phyloP scores from a whole-genome alignment of 257 asterid species.

The Solanum pimpinellifolium region DNA sequence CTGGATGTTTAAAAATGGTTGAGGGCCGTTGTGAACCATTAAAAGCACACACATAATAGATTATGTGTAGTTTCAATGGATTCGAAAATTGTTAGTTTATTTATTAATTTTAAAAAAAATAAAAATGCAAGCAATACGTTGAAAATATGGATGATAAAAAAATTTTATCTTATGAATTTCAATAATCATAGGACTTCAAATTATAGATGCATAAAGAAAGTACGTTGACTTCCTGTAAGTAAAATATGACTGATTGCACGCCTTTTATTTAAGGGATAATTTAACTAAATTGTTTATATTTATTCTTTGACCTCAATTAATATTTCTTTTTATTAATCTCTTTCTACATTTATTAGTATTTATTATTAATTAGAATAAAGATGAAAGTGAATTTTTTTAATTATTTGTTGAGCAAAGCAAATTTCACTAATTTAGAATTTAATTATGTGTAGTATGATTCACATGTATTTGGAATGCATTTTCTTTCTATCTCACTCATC shows the following conservation, averaged over 20 bases:
- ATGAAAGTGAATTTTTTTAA: neutral
- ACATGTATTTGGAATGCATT: neutral
- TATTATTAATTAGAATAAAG: neutral
- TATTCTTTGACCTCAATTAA: neutral
- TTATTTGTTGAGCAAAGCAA: neutral
- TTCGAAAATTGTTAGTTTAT: neutral
- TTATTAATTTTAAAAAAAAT: too few relatives aligned
- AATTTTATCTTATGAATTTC: neutral
- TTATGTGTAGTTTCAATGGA: neutral
- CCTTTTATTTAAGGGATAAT: neutral
- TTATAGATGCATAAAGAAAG: neutral
- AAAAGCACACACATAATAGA: neutral
- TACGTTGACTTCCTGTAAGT: neutral
- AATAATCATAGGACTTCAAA: neutral
- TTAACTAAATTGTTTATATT: neutral
- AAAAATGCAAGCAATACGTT: neutral
- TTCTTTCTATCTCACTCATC: too few relatives aligned
- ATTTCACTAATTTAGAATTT: too few relatives aligned
- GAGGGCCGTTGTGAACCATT: neutral
- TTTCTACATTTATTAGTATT: neutral
- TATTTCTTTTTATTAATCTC: neutral
- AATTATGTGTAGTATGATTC: too few relatives aligned
- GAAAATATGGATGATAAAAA: neutral
- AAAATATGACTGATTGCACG: neutral
- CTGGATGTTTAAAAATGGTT: neutral